These are phyloP conservation scores for Drechslerella coelobrocha DNA, from an alignment of 2,329 filamentous ascomycete genomes.

Conservation along the genomic window DNA sequence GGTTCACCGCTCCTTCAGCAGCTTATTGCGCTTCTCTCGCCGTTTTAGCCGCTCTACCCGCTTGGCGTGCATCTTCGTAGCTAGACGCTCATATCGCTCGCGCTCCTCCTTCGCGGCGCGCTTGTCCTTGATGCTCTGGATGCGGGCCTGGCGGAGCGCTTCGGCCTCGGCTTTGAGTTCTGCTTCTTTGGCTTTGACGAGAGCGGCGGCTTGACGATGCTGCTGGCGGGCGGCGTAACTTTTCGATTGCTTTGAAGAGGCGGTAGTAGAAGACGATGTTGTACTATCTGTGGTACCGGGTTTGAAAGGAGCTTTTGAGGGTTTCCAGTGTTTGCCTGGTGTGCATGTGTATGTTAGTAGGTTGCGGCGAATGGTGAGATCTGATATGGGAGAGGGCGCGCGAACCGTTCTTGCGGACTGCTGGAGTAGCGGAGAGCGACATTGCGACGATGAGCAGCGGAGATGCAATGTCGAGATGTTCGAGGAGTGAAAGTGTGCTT, in stretches of 20 bases:
- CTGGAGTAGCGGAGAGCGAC: slow-evolving; percentile 60
- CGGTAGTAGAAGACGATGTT: slow-evolving; percentile 74
- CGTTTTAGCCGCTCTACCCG: slow-evolving; percentile 90
- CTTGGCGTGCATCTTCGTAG: slow-evolving; percentile 97
- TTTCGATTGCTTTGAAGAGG: slow-evolving; percentile 74
- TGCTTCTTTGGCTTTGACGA: slow-evolving; percentile 91
- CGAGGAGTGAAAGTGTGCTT: too few relatives aligned
- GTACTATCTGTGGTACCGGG: slow-evolving; percentile 68
- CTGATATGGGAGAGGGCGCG: slow-evolving; percentile 20
- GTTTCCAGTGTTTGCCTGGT: slow-evolving; percentile 93
- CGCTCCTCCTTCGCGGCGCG: slow-evolving; percentile 89
- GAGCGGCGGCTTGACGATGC: slow-evolving; percentile 58
- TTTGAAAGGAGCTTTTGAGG: slow-evolving; percentile 81
- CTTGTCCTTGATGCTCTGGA: slow-evolving; percentile 82
- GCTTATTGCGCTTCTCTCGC: slow-evolving; percentile 94
- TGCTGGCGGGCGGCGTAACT: slow-evolving; percentile 60
- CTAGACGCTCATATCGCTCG: slow-evolving; percentile 90
- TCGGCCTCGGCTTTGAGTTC: slow-evolving; percentile 97
- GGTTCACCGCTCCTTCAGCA: slow-evolving; percentile 63
- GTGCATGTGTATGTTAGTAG: slow-evolving; percentile 50
- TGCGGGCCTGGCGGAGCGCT: slow-evolving; percentile 78
- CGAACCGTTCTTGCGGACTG: slow-evolving; percentile 84
- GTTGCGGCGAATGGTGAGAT: background rate
- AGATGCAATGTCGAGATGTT: slow-evolving; percentile 44
- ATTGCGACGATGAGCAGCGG: slow-evolving; percentile 58